A percentile compares a stretch with the other conserved stretches of the same genome.
phyloP scores from a whole-genome alignment of 116 monocot species.

The Papilionanthe hybrid region DNA sequence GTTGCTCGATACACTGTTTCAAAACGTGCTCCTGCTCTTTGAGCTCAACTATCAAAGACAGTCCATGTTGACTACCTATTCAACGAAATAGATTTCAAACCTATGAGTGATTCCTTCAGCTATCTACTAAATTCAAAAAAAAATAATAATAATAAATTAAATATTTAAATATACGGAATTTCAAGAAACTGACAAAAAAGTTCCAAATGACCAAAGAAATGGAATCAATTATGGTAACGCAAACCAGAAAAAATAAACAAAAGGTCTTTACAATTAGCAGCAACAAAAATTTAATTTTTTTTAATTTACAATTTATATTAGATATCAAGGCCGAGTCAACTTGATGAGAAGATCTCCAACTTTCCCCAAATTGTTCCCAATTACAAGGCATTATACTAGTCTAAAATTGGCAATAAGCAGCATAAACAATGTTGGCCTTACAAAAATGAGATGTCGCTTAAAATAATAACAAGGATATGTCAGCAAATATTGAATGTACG shows the following conservation, averaged over 20 bases:
- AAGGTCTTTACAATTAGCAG: neutral
- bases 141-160: neutral
- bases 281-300: neutral
- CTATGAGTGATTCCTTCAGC: neutral
- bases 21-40: constrained; percentile 66
- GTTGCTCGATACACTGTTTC: constrained; percentile 71
- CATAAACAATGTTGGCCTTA: neutral
- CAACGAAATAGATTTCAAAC: neutral
- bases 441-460: neutral
- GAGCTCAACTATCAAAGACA: constrained; percentile 40
- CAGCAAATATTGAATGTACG: neutral
- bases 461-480: neutral
- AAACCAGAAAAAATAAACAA: neutral
- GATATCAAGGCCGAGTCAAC: neutral
- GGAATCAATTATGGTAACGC: neutral
- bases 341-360: neutral
- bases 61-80: constrained; percentile 53
- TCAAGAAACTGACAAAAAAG: neutral
- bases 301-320: neutral
- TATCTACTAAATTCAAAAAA: neutral
- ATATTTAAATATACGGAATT: neutral
- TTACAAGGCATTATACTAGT: neutral
- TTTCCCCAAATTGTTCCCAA: neutral
- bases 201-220: neutral
- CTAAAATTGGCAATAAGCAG: neutral